Evolutionary conservation across 371 early-diverging fungal species (phyloP), one percentile per base, ranked within the genome.

Genomic region (Rhizopus stolonifer): DNA sequence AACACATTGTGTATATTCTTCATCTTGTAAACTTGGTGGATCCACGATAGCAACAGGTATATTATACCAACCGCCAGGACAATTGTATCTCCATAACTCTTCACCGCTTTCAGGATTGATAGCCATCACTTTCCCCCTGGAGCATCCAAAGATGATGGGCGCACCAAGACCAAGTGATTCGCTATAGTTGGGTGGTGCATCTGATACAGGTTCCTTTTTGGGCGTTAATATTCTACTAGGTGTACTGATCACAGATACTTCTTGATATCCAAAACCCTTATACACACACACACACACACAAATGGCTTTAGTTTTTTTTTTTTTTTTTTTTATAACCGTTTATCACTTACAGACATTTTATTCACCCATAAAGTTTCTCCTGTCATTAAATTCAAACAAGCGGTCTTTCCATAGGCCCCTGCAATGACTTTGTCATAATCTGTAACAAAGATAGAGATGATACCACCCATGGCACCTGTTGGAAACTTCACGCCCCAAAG

Each of bases 11-110:
- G 50, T 32, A 21, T 33, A 38, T 1, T 39, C 42, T 0, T 38
- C 48, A 4, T 54, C 24, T 18, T 48, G 40, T 6, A 45, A 10
- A 34, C 51, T 44, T 4, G 61, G 52, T 22, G 51, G 61, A 21
- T 71, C 72, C 0, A 67, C 61, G 24, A 71, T 39, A 2, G 58
- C 55, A 1, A 55, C 45, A 1, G 72, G 67, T 18, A 71, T 26
- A 21, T 52, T 60, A 32, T 44, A 61, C 2, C 65, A 49, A 19
- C 65, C 68, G 9, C 65, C 61, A 11, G 68, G 68, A 23, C 68
- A 72, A n/a, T 62, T 43, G 19, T 58, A 72, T 29, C 29, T 46
- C 72, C 72, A 72, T 5, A 72, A 29, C 15, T 61, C 50, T 32
- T 66, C 29, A 1, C 70, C 70, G 3, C 50, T 56, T 1, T 58